phyloP scores from a whole-genome alignment of 306 rosid genomes.

The Pachyrhizus erosus region DNA sequence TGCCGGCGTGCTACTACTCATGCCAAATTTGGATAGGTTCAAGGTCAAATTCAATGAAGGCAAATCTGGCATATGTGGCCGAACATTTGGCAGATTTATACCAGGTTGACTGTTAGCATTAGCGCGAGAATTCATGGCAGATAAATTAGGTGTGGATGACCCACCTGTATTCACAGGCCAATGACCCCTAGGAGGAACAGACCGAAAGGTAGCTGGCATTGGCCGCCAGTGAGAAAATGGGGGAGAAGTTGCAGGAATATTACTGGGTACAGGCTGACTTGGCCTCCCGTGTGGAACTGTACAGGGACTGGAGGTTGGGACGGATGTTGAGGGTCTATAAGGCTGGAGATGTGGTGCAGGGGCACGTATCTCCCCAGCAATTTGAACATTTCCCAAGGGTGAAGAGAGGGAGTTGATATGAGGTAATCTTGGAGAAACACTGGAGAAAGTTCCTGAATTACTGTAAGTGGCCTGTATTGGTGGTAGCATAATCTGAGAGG shows the following conservation, averaged over 20 bases:
- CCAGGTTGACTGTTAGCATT: conserved; percentile 44
- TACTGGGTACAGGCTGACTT: conserved; percentile 50
- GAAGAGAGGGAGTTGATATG: conserved; percentile 55
- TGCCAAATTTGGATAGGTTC: conserved; percentile 38
- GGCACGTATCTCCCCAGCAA: conserved; percentile 61
- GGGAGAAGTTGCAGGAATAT: conserved; percentile 39
- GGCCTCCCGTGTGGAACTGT: conserved; percentile 43
- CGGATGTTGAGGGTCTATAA: conserved; percentile 58
- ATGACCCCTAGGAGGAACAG: conserved; percentile 42
- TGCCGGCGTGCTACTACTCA: conserved; percentile 22
- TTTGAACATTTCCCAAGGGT: conserved; percentile 50
- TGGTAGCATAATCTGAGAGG: conserved; percentile 46
- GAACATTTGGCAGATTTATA: conserved; percentile 41
- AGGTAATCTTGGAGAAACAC: conserved; percentile 53
- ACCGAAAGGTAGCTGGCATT: conserved; percentile 32
- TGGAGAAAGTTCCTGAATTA: conserved; percentile 44
- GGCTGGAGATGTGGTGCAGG: conserved; percentile 85
- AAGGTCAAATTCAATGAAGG: background rate
- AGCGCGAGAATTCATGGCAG: conserved; percentile 46
- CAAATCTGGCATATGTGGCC: conserved; percentile 31
- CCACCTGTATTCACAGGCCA: conserved; percentile 35
- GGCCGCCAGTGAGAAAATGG: conserved; percentile 31
- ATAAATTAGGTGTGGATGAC: conserved; percentile 40
- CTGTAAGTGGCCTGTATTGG: conserved; percentile 41
- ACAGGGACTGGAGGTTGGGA: conserved; percentile 33